Percentiles rank a stretch among this genome's conserved stretches.
Conservation (phyloP, 345 rosid species). For the Heritiera fomes region DNA sequence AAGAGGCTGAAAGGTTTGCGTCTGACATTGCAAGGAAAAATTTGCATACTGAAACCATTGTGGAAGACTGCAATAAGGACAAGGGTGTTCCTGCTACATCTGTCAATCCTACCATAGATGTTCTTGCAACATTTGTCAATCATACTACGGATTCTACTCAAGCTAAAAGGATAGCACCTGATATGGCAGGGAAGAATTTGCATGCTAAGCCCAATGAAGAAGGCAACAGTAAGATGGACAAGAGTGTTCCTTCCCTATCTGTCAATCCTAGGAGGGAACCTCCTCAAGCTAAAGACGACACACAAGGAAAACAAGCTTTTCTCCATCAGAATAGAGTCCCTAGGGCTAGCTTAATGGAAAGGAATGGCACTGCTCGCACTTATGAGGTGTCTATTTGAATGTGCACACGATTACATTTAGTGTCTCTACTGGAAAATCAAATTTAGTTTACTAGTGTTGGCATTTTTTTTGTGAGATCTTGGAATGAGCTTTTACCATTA, state of each 20-base stretch:
- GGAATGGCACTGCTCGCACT: conserved; percentile 48
- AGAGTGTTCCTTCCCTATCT: too few species aligned
- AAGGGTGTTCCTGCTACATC: not conserved
- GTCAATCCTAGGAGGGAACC: not conserved
- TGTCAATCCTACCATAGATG: too few species aligned
- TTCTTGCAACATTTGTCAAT: not conserved
- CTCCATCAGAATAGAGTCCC: conserved; percentile 13
- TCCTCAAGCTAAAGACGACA: conserved; percentile 19
- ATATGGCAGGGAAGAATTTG: too few species aligned
- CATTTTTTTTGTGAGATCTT: not conserved
- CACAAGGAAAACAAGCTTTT: conserved; percentile 22
- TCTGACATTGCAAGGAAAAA: too few species aligned
- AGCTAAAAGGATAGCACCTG: too few species aligned
- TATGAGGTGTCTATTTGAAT: conserved; percentile 42
- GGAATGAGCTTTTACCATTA: not conserved
- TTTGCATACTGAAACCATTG: too few species aligned
- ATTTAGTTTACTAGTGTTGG: not conserved
- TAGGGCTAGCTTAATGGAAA: conserved; percentile 49
- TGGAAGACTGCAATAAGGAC: too few species aligned
- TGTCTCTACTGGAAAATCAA: not conserved
- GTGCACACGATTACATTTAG: not conserved
- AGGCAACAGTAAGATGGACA: too few species aligned
- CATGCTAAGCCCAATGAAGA: too few species aligned
- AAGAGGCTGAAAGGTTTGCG: not conserved
- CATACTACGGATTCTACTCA: too few species aligned